phyloP scores from a whole-genome alignment of 2,329 filamentous ascomycete species.

The Colletotrichum musae region DNA sequence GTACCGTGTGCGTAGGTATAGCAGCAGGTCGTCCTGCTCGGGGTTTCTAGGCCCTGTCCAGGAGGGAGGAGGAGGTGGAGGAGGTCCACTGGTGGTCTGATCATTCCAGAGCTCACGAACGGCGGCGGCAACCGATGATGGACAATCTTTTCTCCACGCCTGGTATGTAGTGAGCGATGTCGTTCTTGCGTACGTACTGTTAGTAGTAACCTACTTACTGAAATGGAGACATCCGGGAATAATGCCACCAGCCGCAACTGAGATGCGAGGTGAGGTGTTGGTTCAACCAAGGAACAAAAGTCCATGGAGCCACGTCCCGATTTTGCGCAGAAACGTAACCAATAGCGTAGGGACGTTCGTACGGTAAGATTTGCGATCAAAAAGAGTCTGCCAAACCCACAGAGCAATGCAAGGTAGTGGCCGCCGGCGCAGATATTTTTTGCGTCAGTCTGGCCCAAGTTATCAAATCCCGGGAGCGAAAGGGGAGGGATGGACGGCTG shows the following conservation, averaged over 20 bases:
- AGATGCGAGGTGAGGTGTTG: not conserved
- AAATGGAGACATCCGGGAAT: not conserved
- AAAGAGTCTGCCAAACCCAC: no score
- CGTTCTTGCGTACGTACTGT: not conserved
- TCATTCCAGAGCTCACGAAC: not conserved
- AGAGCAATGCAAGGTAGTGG: no score
- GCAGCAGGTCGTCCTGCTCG: no score
- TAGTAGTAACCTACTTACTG: no score
- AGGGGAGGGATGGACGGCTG: no score
- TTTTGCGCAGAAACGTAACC: not conserved
- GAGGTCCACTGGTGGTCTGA: slow-evolving; percentile 16
- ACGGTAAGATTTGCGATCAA: no score
- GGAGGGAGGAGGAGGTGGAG: no score
- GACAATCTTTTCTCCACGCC: not conserved
- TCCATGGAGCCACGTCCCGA: not conserved
- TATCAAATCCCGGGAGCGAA: no score
- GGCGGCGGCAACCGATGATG: not conserved
- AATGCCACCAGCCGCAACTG: not conserved
- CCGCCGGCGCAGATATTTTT: no score
- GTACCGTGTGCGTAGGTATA: not conserved
- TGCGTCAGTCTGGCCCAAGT: no score
- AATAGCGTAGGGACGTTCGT: not conserved
- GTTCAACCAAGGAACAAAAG: not conserved
- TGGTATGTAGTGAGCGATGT: not conserved
- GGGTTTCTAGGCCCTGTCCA: no score